A percentile compares a stretch with the other conserved stretches of the same genome.
Conservation (phyloP, 2,329 filamentous ascomycete species). For the Fusarium brachygibbosum region DNA sequence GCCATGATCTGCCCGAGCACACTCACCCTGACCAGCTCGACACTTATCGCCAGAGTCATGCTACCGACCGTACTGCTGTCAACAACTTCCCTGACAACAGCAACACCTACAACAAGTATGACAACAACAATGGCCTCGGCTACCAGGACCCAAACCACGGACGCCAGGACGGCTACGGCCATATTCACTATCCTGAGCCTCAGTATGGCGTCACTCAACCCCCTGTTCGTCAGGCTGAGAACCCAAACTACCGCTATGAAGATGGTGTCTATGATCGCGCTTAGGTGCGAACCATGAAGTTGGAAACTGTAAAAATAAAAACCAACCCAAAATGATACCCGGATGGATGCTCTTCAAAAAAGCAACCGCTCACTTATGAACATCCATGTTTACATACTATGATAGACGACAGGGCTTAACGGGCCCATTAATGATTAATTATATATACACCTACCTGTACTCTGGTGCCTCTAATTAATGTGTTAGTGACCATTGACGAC, state of each 20-base stretch:
- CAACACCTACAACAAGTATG: conserved; percentile 48
- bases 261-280: conserved; percentile 56
- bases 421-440: conserved; percentile 42
- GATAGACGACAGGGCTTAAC: conserved; percentile 21
- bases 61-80: conserved; percentile 56
- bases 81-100: conserved; percentile 45
- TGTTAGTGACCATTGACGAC: neutral
- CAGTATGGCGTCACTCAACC: conserved; percentile 35
- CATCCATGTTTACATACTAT: conserved; percentile 12
- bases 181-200: conserved; percentile 48
- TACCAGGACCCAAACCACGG: conserved; percentile 45
- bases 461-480: too few species aligned
- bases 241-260: conserved; percentile 52
- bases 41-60: conserved; percentile 58
- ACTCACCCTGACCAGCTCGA: conserved; percentile 58
- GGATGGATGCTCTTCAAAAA: conserved; percentile 22
- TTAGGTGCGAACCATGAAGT: conserved; percentile 13
- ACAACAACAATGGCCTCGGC: conserved; percentile 42
- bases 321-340: conserved; percentile 31
- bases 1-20: conserved; percentile 57
- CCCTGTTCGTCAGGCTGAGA: conserved; percentile 18
- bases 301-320: conserved; percentile 1
- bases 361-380: conserved; percentile 27
- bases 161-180: conserved; percentile 49
- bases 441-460: neutral